phyloP scores from a whole-genome alignment of 768 basidiomycete genomes.

The Leccinum barrowsii region DNA sequence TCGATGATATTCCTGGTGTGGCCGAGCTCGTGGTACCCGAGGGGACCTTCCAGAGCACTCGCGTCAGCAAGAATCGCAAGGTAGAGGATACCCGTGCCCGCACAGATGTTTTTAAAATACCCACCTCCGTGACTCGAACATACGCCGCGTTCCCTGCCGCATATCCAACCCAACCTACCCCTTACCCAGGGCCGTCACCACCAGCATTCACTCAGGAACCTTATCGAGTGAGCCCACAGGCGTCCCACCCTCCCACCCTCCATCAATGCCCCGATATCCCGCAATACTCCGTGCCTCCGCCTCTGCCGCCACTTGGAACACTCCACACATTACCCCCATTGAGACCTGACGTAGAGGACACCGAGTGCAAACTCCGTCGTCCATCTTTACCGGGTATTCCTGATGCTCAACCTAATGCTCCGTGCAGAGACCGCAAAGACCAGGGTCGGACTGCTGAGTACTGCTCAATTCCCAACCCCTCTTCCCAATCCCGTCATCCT shows the following conservation, averaged over 20 bases:
- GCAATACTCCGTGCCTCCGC: constrained; percentile 27
- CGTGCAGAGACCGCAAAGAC: constrained; percentile 14
- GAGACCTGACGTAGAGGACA: constrained; percentile 22
- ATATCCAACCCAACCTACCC: constrained; percentile 26
- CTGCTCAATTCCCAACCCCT: not conserved
- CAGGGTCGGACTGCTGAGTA: constrained; percentile 16
- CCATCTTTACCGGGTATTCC: constrained; percentile 24
- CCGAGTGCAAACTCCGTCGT: constrained; percentile 32
- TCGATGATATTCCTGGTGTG: constrained; percentile 63
- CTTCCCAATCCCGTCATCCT: constrained; percentile 5
- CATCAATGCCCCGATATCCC: constrained; percentile 23
- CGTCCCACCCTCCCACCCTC: constrained; percentile 21
- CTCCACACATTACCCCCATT: constrained; percentile 28
- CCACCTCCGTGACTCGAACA: constrained; percentile 34
- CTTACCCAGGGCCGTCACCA: constrained; percentile 23
- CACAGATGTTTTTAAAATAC: constrained; percentile 30
- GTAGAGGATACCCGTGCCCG: constrained; percentile 37
- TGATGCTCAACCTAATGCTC: constrained; percentile 7
- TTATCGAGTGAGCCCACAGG: constrained; percentile 20
- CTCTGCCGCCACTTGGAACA: constrained; percentile 21
- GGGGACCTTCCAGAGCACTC: constrained; percentile 66
- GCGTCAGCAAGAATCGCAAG: constrained; percentile 48
- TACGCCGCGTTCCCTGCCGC: constrained; percentile 41
- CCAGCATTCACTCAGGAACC: constrained; percentile 23
- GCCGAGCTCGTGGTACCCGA: constrained; percentile 62